phyloP scores from a whole-genome alignment of 2,329 filamentous ascomycete species.

The Alternaria solani region DNA sequence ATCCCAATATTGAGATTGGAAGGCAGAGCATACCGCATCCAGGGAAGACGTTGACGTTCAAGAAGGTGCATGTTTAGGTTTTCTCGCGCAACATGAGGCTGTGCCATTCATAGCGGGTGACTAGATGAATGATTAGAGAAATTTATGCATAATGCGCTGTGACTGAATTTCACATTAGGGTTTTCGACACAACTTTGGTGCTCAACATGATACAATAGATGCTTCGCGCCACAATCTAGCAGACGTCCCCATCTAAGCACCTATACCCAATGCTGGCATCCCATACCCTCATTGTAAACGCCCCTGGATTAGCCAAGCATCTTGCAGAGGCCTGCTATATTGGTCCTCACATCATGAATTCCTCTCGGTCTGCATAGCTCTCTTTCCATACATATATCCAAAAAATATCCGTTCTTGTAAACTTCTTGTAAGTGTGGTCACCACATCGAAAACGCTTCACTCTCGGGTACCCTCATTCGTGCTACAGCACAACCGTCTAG shows the following conservation, averaged over 20 bases:
- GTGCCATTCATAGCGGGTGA: background rate
- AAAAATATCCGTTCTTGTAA: background rate
- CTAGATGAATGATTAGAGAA: background rate
- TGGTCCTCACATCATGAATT: background rate
- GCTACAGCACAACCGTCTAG: background rate
- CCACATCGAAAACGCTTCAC: background rate
- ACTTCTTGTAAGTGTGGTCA: background rate
- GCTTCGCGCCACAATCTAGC: no score
- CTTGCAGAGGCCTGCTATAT: background rate
- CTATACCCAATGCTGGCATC: background rate
- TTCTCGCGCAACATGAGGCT: background rate
- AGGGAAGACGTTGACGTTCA: slow-evolving; percentile 28
- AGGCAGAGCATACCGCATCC: slow-evolving; percentile 21
- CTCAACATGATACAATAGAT: no score
- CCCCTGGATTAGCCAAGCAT: background rate
- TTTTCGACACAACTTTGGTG: no score
- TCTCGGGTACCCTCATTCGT: background rate
- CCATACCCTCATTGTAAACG: no score
- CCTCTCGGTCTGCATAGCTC: background rate
- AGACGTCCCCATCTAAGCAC: no score
- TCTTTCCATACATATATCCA: background rate
- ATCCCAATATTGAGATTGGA: slow-evolving; percentile 25
- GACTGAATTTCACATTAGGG: no score
- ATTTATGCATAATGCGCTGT: no score
- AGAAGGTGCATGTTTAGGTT: slow-evolving; percentile 20